Conservation (phyloP, 352 stramenopile genomes). For the Globisporangium apiculatum region DNA sequence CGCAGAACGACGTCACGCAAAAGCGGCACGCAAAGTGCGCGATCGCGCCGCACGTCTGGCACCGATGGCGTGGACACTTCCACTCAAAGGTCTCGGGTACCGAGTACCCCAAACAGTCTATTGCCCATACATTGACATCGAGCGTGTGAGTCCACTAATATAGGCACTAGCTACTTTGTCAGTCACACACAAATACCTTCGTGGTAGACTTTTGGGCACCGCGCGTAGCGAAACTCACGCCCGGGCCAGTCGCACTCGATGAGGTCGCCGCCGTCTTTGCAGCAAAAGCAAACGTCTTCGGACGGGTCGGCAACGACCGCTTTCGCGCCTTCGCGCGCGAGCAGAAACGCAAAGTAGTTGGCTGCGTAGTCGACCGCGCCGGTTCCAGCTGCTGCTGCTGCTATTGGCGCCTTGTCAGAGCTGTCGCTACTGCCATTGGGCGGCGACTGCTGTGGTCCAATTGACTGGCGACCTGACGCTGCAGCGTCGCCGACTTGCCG, state of each 20-base stretch:
- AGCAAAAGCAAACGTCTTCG: slow-evolving; percentile 82
- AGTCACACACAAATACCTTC: slow-evolving; percentile 26
- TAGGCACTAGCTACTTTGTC: background rate
- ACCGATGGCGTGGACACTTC: slow-evolving; percentile 65
- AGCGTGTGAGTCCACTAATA: background rate
- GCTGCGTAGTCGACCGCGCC: slow-evolving; percentile 51
- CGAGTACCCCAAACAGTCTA: slow-evolving; percentile 62
- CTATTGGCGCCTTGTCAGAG: slow-evolving; percentile 1
- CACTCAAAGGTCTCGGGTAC: slow-evolving; percentile 53
- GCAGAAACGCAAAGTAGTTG: slow-evolving; percentile 66
- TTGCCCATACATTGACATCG: background rate
- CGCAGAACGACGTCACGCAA: slow-evolving; percentile 70
- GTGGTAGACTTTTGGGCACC: slow-evolving; percentile 80
- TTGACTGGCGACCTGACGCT: no score
- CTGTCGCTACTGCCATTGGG: no score
- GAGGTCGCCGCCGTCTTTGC: slow-evolving; percentile 73
- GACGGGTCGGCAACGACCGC: slow-evolving; percentile 27
- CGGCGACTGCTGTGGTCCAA: no score
- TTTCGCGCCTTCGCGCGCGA: slow-evolving; percentile 27
- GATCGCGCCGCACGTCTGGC: slow-evolving; percentile 51
- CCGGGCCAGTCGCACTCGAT: slow-evolving; percentile 75
- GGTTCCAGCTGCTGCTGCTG: slow-evolving; percentile 28
- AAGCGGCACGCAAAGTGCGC: slow-evolving; percentile 52
- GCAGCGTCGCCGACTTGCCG: slow-evolving; percentile 15
- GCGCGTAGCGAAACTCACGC: slow-evolving; percentile 21